Evolutionary conservation across 2,329 filamentous ascomycete species (phyloP).

Genomic region (Byssochlamys sp.): DNA sequence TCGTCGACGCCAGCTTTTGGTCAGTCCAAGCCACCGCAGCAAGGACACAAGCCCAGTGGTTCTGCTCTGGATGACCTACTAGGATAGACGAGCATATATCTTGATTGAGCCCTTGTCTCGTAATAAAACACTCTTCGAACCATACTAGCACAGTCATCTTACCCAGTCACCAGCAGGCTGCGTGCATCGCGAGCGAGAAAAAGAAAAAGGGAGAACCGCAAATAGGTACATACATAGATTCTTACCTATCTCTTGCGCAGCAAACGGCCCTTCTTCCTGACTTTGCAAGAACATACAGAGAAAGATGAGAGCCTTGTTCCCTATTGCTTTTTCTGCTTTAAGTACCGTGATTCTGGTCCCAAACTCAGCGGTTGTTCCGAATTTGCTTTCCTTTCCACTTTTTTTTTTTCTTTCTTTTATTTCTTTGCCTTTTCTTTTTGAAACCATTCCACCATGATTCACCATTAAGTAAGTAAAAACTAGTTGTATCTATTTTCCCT

Average conservation of each 20-base stretch:
- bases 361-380: too few species aligned
- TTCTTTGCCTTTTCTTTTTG: background rate
- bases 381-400: background rate
- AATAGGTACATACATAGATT: background rate
- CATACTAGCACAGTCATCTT: background rate
- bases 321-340: too few species aligned
- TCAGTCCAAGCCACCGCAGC: constrained; percentile 13
- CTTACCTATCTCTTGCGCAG: too few species aligned
- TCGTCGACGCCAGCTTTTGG: constrained; percentile 31
- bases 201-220: background rate
- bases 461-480: background rate
- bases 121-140: background rate
- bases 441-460: background rate
- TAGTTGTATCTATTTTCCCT: background rate
- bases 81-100: constrained; percentile 16
- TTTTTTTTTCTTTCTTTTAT: constrained; percentile 1
- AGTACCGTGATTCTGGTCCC: too few species aligned
- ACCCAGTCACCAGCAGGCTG: background rate
- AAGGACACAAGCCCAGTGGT: constrained; percentile 26
- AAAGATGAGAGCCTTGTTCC: too few species aligned
- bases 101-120: background rate
- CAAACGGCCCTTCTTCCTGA: too few species aligned
- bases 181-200: background rate
- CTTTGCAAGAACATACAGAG: too few species aligned
- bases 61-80: constrained; percentile 33